Evolutionary conservation across 495 filamentous ascomycete genomes (phyloP), one percentile per base, ranked within the genome.

Genomic region (Aspergillus bridgeri): DNA sequence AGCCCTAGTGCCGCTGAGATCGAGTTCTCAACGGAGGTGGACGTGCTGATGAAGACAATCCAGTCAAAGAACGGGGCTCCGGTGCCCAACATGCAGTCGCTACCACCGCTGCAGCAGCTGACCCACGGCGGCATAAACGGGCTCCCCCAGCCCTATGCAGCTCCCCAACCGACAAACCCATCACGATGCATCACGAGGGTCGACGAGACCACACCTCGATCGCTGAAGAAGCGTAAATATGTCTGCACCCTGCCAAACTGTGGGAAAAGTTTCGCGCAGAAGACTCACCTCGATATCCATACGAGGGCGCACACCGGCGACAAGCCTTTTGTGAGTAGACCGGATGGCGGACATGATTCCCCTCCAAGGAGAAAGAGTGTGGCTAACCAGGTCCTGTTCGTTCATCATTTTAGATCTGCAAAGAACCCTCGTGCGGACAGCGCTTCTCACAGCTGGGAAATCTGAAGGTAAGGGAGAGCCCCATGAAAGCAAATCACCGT

Each of bases 211-310:
- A 45, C 66, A 18, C 69, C 72, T 17, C 65, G 69, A 27, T 71
- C 69, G 24, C 66, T 65, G 27, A 75, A 73, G 62, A 74, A 73
- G 58, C 68, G 69, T 48, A 83, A 85, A 63, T 94, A 94, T 66
- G 73, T 82, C 23, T 98, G 93, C 72, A 83, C 79, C 21, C 81
- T 92, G 29, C 80, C 85, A 13, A 82, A 85, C 15, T 98, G 93
- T 64, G 76, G 81, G 56, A 96, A 94, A 75, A 83, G 79, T 59
- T 96, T 96, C 71, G 84, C 85, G 55, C 93, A 98, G 68, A 96
- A 93, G 71, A 97, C 92, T 3, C 92, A 97, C 68, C 80, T 96
- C 42, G 91, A 96, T 58, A 97, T 95, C 42, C 93, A 98, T 65
- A 88, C 81, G 46, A 83, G 93, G 65, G 87, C 91, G 8, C 93